Evolutionary conservation across 1,284 basidiomycete species (phyloP).

Genomic region (Puccinia brachypodii): DNA sequence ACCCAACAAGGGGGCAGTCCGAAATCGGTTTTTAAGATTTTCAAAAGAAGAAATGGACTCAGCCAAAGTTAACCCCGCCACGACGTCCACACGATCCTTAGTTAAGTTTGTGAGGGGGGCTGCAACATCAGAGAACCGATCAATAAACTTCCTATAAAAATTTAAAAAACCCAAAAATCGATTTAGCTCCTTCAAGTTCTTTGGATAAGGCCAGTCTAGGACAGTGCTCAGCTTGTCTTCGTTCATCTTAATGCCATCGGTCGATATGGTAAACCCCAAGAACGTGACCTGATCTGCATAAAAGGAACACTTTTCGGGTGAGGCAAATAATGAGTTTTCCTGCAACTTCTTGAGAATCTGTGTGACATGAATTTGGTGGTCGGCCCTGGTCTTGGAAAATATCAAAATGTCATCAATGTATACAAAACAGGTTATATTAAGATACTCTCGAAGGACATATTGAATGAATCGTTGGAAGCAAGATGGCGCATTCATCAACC

Average conservation of each 20-base stretch:
- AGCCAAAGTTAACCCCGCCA: too few species aligned
- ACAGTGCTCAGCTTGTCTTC: too few species aligned
- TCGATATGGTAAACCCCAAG: not conserved
- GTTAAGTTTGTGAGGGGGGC: too few species aligned
- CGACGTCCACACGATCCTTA: too few species aligned
- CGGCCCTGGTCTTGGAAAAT: not conserved
- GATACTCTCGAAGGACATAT: not conserved
- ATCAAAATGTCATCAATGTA: constrained; percentile 29
- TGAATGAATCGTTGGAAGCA: too few species aligned
- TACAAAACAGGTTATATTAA: constrained; percentile 10
- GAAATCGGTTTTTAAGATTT: not conserved
- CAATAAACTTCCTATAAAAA: too few species aligned
- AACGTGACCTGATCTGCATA: not conserved
- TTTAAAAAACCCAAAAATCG: too few species aligned
- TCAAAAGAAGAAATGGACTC: too few species aligned
- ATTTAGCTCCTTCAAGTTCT: too few species aligned
- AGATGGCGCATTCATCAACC: too few species aligned
- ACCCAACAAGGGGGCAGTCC: not conserved
- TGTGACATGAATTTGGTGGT: not conserved
- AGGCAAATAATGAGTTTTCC: not conserved
- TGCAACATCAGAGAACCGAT: too few species aligned
- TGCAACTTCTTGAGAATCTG: not conserved
- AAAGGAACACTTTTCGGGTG: not conserved
- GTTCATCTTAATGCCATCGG: not conserved
- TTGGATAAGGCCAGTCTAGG: too few species aligned